Percentiles rank a stretch among this genome's conserved stretches.
Evolutionary conservation across 1,284 basidiomycete species (phyloP).

Genomic region (Hymenochaete sp.): DNA sequence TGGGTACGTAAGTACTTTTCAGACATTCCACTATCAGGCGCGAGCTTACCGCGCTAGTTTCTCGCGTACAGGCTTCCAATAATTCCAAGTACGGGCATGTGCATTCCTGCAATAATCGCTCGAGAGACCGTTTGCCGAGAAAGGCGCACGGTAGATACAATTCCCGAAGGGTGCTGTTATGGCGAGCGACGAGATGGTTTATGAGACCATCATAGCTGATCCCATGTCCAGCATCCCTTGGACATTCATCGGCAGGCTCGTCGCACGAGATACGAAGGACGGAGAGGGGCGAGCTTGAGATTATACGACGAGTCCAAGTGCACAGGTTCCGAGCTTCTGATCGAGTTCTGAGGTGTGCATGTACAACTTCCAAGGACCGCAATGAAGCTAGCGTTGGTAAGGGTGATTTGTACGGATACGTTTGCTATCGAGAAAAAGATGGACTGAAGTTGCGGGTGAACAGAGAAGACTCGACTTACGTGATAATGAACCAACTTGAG

Average conservation of each 20-base stretch:
- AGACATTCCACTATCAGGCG: no score
- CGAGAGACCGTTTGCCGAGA: slow-evolving; percentile 1
- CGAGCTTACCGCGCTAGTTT: no score
- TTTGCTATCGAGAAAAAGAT: no score
- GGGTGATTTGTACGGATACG: no score
- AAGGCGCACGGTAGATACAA: slow-evolving; percentile 1
- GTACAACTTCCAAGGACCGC: slow-evolving; percentile 2
- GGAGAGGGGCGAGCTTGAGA: background rate
- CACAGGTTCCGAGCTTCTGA: slow-evolving; percentile 8
- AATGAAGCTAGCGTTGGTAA: background rate
- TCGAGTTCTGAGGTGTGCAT: background rate
- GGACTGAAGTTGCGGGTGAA: background rate
- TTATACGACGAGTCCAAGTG: slow-evolving; percentile 5
- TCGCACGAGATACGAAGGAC: slow-evolving; percentile 7
- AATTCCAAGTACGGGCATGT: no score
- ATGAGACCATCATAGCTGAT: slow-evolving; percentile 11
- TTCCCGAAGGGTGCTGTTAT: slow-evolving; percentile 1
- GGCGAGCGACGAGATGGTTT: slow-evolving; percentile 3
- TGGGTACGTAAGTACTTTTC: no score
- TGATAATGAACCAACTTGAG: slow-evolving; percentile 9
- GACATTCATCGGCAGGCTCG: background rate
- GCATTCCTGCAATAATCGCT: no score
- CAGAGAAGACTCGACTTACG: background rate
- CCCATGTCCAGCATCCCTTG: background rate
- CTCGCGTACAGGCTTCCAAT: no score